These are phyloP conservation scores for Calonectria pauciramosa DNA, from an alignment of 2,329 filamentous ascomycete species.

Conservation along the genomic window DNA sequence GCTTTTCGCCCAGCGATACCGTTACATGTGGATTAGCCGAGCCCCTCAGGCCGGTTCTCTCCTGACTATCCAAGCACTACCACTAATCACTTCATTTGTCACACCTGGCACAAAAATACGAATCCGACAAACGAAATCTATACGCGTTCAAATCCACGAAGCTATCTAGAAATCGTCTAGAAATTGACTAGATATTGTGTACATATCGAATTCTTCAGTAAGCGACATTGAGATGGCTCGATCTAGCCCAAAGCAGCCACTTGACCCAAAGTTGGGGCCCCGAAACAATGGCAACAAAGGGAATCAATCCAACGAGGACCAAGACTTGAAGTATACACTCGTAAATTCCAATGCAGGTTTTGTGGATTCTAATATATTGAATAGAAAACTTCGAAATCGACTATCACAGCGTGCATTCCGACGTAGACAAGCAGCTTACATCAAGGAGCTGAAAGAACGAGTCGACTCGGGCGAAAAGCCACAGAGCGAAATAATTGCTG, in stretches of 20 bases:
- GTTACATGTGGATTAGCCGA: background rate
- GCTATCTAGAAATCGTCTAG: background rate
- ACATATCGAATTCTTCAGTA: no score
- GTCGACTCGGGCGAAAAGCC: slow-evolving; percentile 1
- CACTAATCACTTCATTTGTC: slow-evolving; percentile 1
- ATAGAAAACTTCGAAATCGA: background rate
- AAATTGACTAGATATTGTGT: background rate
- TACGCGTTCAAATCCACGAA: background rate
- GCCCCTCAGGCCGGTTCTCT: background rate
- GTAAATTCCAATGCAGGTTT: no score
- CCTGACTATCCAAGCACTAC: background rate
- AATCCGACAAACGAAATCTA: background rate
- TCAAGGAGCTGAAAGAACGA: slow-evolving; percentile 2
- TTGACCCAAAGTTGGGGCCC: background rate
- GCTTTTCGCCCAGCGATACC: background rate
- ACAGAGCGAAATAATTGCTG: slow-evolving; percentile 2
- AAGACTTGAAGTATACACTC: background rate
- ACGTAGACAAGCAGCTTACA: background rate
- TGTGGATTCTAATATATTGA: background rate
- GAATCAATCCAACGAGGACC: background rate
- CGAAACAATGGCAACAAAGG: background rate
- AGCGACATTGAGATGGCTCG: background rate
- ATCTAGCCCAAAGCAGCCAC: background rate
- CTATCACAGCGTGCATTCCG: slow-evolving; percentile 3
- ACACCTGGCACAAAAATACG: background rate